Conservation (phyloP, 1,284 basidiomycete species). For the Microbotryomycetes sp. region DNA sequence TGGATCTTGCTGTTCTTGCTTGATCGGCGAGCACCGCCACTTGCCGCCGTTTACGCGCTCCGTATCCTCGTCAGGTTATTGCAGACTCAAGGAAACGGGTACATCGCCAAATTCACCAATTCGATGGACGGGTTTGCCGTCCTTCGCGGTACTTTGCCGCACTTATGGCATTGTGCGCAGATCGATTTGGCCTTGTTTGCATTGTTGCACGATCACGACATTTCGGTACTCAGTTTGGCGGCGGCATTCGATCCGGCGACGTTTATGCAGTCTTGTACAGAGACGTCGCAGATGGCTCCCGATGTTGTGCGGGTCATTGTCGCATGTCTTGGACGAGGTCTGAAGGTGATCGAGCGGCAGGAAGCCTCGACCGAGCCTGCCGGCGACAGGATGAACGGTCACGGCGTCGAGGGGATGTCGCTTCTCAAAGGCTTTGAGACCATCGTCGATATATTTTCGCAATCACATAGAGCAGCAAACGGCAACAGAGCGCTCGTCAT, state of each 20-base stretch:
- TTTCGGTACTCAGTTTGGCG: conserved; percentile 5
- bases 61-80: conserved; percentile 20
- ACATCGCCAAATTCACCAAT: conserved; percentile 12
- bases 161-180: conserved; percentile 9
- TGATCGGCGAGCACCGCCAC: conserved; percentile 5
- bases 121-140: conserved; percentile 9
- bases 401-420: background rate
- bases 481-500: background rate
- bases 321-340: conserved; percentile 5
- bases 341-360: conserved; percentile 2
- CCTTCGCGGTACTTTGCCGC: conserved; percentile 9
- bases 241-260: background rate
- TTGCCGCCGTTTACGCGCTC: conserved; percentile 8
- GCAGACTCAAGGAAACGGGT: conserved; percentile 10
- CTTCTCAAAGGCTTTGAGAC: background rate
- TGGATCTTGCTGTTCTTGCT: conserved; percentile 17
- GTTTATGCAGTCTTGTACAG: background rate
- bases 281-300: background rate
- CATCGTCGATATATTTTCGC: conserved; percentile 6
- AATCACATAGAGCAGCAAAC: background rate
- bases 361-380: background rate
- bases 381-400: background rate
- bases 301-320: conserved; percentile 7
- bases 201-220: conserved; percentile 12
- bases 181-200: conserved; percentile 13